phyloP scores from a whole-genome alignment of 208 protist species.

The Novymonas esmeraldas region DNA sequence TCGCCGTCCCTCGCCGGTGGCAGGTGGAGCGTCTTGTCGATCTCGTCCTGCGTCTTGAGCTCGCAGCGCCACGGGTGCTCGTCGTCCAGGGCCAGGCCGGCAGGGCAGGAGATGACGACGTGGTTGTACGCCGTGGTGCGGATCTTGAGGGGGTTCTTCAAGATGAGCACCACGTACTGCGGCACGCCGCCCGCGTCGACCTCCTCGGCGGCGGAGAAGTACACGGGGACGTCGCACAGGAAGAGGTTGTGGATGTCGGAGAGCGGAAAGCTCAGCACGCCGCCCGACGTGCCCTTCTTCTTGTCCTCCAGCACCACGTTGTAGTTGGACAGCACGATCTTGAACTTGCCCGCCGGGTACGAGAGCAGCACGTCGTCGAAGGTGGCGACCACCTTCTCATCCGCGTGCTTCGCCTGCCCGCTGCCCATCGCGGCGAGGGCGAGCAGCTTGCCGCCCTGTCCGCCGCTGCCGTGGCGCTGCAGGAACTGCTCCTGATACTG shows the following conservation, averaged over 20 bases:
- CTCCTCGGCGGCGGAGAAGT: slow-evolving; percentile 38
- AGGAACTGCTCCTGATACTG: slow-evolving; percentile 62
- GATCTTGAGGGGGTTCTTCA: slow-evolving; percentile 73
- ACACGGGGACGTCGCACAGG: slow-evolving; percentile 77
- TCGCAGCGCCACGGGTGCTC: slow-evolving; percentile 79
- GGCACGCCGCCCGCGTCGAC: slow-evolving; percentile 35
- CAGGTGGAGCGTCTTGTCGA: slow-evolving; percentile 47
- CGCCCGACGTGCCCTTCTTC: slow-evolving; percentile 47
- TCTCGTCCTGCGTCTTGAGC: slow-evolving; percentile 79
- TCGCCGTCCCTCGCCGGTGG: slow-evolving; percentile 24
- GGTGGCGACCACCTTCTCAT: slow-evolving; percentile 71
- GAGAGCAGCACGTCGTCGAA: slow-evolving; percentile 84
- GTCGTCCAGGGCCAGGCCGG: slow-evolving; percentile 58
- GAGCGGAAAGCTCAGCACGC: slow-evolving; percentile 59
- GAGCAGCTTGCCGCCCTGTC: slow-evolving; percentile 45
- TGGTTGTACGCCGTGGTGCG: slow-evolving; percentile 80
- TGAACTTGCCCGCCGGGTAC: slow-evolving; percentile 83
- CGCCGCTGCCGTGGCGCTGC: slow-evolving; percentile 37
- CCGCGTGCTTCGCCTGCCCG: slow-evolving; percentile 37
- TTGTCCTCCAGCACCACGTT: slow-evolving; percentile 81
- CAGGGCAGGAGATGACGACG: slow-evolving; percentile 81
- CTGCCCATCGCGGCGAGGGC: slow-evolving; percentile 59
- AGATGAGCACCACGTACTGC: slow-evolving; percentile 84
- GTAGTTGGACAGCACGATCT: slow-evolving; percentile 84
- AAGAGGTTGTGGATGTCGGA: slow-evolving; percentile 75